These are phyloP conservation scores for Hondaea fermentalgiana DNA, from an alignment of 108 stramenopile species.

Conservation along the genomic window DNA sequence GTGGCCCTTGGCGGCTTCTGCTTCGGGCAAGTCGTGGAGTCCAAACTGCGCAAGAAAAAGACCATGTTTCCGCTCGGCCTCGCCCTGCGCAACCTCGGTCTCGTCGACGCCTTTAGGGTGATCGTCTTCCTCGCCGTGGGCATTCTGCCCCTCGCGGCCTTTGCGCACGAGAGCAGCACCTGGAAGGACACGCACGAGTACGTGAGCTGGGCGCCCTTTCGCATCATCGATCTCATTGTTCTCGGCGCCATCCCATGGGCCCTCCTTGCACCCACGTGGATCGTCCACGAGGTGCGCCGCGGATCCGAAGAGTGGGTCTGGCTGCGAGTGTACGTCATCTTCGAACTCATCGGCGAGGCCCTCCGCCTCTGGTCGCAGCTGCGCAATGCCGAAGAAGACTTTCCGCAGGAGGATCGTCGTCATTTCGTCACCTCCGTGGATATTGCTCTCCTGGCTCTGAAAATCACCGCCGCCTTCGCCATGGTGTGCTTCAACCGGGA, in stretches of 20 bases:
- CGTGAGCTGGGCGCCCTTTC: not conserved
- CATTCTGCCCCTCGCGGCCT: not conserved
- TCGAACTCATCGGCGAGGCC: not conserved
- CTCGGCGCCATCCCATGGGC: not conserved
- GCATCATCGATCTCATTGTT: not conserved
- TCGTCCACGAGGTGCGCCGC: constrained; percentile 6
- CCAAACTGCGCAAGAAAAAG: constrained; percentile 13
- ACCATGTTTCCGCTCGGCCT: not conserved
- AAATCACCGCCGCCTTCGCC: not conserved
- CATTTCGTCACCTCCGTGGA: not conserved
- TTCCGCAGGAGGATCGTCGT: not conserved
- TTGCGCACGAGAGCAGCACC: not conserved
- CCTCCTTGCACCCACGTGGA: not conserved
- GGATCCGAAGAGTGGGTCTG: not conserved
- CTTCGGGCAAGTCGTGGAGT: not conserved
- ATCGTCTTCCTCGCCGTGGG: not conserved
- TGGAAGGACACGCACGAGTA: not conserved
- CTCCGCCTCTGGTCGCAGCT: not conserved
- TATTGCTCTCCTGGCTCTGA: not conserved
- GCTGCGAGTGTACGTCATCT: not conserved
- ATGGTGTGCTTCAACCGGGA: constrained; percentile 16
- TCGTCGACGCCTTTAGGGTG: not conserved
- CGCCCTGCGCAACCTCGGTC: not conserved
- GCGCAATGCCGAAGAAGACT: not conserved
- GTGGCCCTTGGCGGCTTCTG: not conserved